A percentile compares a stretch with the other conserved stretches of the same genome.
These are phyloP conservation scores for Daldinia sp. DNA, from an alignment of 2,329 filamentous ascomycete species.

Conservation along the genomic window DNA sequence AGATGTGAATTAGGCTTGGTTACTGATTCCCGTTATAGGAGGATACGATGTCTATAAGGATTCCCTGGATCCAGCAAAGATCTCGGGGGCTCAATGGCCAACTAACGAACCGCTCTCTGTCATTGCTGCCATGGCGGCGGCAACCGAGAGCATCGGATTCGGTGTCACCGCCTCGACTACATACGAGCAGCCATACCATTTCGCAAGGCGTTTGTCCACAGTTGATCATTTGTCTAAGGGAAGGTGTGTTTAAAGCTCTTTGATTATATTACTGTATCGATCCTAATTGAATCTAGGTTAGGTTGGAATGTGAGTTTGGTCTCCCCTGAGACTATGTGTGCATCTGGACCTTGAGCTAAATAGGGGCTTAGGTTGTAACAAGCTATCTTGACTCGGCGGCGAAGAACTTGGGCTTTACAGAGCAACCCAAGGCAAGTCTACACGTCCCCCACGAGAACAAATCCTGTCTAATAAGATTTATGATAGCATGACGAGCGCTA, in stretches of 20 bases:
- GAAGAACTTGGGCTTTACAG: slow-evolving; percentile 66
- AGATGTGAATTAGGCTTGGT: slow-evolving; percentile 13
- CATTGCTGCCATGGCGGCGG: slow-evolving; percentile 74
- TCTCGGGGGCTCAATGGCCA: slow-evolving; percentile 73
- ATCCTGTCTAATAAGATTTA: not conserved
- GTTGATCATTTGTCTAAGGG: slow-evolving; percentile 74
- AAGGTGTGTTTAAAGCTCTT: slow-evolving; percentile 51
- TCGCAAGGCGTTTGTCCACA: slow-evolving; percentile 71
- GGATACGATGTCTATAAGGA: slow-evolving; percentile 76
- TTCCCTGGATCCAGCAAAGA: slow-evolving; percentile 64
- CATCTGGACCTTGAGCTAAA: slow-evolving; percentile 9
- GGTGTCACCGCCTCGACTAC: slow-evolving; percentile 75
- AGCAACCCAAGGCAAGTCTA: slow-evolving; percentile 56
- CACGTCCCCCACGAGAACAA: not conserved
- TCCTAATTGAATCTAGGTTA: slow-evolving; percentile 47
- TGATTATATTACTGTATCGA: not conserved
- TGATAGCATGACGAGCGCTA: slow-evolving; percentile 71
- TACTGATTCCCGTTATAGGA: slow-evolving; percentile 47
- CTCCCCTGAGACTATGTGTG: not conserved
- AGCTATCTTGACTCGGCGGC: slow-evolving; percentile 76
- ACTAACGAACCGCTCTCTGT: slow-evolving; percentile 73
- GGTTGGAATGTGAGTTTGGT: slow-evolving; percentile 60
- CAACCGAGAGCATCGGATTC: slow-evolving; percentile 72
- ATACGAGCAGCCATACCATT: slow-evolving; percentile 75
- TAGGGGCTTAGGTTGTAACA: slow-evolving; percentile 68